These are phyloP conservation scores for Microbotryum scabiosae DNA, from an alignment of 1,284 basidiomycete species.

Conservation along the genomic window DNA sequence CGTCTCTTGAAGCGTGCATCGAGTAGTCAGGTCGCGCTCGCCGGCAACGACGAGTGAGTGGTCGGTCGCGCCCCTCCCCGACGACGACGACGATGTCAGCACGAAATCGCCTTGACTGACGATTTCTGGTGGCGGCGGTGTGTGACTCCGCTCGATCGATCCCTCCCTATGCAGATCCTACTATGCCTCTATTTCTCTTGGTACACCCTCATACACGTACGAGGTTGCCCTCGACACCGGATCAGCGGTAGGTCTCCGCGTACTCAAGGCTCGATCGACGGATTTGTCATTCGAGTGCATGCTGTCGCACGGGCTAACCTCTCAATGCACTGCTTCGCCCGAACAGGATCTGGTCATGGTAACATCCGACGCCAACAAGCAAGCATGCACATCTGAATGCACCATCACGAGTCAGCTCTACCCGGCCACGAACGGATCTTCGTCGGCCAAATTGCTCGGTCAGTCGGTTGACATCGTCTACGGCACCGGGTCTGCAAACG, in stretches of 20 bases:
- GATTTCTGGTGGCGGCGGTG: no score
- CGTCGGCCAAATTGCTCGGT: neutral
- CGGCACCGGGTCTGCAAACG: slow-evolving; percentile 59
- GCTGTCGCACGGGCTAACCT: neutral
- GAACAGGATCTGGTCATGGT: no score
- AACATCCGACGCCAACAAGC: no score
- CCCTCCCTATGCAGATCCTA: no score
- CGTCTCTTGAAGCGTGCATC: no score
- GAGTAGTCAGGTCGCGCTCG: no score
- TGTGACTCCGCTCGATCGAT: no score
- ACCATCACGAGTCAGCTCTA: neutral
- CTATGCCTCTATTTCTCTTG: neutral
- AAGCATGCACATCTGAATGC: neutral
- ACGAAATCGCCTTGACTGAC: no score
- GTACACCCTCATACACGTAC: neutral
- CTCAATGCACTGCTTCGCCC: neutral
- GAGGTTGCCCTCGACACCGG: neutral
- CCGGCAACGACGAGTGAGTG: no score
- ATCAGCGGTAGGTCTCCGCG: neutral
- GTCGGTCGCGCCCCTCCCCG: no score
- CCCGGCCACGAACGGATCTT: neutral
- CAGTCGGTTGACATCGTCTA: slow-evolving; percentile 43
- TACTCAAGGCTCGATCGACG: neutral
- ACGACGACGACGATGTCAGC: no score
- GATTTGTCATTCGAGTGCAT: neutral